Base-by-base conservation (phyloP, 352 stramenopile genomes). In the Pythium sukuiense region DNA sequence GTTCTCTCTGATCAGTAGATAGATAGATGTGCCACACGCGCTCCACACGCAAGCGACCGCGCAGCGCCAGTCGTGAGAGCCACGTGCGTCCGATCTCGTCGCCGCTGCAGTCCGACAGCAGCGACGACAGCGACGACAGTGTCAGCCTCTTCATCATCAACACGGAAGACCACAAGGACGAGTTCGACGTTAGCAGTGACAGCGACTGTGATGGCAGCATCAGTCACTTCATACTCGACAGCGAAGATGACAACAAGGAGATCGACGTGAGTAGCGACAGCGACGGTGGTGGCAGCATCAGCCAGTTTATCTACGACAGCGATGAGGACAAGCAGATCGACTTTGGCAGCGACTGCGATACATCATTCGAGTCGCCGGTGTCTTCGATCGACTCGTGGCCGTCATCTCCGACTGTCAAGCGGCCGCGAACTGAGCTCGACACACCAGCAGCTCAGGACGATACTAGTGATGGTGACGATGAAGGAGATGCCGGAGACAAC, bases 321-420 rank as follows among this genome's bases (percentile, higher is more conserved):
- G 32, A 35, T 35, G 32, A 35, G 5, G 32, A 9, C 32, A 35
- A 35, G 5, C 32, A 35, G 32, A 9, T 35, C 32, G 32, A 35
- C 32, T 35, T 35, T 5, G 32, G 32, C 32, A 35, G 43, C 5
- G 61, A 67, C 32, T 46, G 29, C 11, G 61, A 67, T 3, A 67
- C 54, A 5, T 62, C 61, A 30, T 61, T 62, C 30, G 61, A 67
- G 20, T 67, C 61, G 13, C 61, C 61, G 1, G 61, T 43, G 50
- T 59, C 60, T 13, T 48, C 52, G 49, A 55, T 41, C 39, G 11
- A 13, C 13, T 62, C 61, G 45, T 13, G 29, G 20, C 58, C 61
- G 0, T 57, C 61, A 12, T 49, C 32, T 18, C 30, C 41, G 16
- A 18, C 32, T 24, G 57, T 56, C 13, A 55, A 33, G 41, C 26